Percentiles rank a stretch among this genome's conserved stretches.
Conservation (phyloP, 495 filamentous ascomycete genomes). For the Hyaloscypha variabilis region DNA sequence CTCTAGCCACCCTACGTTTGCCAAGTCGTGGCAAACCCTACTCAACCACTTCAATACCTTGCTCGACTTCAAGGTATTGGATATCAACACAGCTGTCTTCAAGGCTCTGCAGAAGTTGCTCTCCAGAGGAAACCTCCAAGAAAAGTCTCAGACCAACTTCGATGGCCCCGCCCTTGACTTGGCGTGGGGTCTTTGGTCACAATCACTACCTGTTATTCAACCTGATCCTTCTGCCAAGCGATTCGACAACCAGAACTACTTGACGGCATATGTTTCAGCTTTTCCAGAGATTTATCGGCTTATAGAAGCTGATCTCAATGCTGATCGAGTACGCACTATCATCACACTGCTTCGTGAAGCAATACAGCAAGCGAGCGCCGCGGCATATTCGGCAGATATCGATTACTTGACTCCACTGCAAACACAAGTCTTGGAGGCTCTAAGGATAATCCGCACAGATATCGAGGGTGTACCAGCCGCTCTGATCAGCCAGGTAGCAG, state of each 20-base stretch:
- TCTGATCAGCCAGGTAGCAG: conserved; percentile 67
- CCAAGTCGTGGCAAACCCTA: conserved; percentile 68
- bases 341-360: conserved; percentile 60
- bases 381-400: conserved; percentile 79
- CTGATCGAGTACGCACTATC: conserved; percentile 63
- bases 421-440: conserved; percentile 67
- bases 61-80: conserved; percentile 60
- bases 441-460: conserved; percentile 73
- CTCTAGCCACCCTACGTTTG: conserved; percentile 57
- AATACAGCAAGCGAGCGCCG: conserved; percentile 62
- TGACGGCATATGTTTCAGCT: conserved; percentile 75
- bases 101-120: conserved; percentile 68
- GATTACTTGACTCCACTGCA: conserved; percentile 83
- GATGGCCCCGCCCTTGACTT: conserved; percentile 59
- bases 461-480: conserved; percentile 65
- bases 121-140: conserved; percentile 49
- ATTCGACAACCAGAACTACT: conserved; percentile 72
- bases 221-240: conserved; percentile 47
- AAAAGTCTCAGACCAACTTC: conserved; percentile 46
- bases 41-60: conserved; percentile 64
- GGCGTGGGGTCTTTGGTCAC: conserved; percentile 75
- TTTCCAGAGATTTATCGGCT: conserved; percentile 81
- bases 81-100: conserved; percentile 74
- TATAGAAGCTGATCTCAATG: conserved; percentile 63
- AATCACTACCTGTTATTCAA: conserved; percentile 55